Conservation (phyloP, 2,329 filamentous ascomycete genomes). For the Calonectria ilicicola region DNA sequence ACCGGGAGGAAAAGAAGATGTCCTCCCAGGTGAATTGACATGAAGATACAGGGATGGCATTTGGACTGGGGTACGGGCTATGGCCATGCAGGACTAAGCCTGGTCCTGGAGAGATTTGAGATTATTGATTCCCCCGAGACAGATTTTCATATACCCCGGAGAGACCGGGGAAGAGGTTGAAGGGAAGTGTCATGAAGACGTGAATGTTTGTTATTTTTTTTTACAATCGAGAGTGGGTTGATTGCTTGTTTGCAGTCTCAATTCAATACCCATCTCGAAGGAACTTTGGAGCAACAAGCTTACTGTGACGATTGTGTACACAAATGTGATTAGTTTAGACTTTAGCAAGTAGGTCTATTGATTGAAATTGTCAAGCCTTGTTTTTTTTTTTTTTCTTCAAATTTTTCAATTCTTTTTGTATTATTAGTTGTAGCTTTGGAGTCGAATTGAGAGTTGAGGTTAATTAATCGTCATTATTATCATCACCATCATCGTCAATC, state of each 20-base stretch:
- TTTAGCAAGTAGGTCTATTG: background rate
- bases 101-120: background rate
- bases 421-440: background rate
- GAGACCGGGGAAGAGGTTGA: background rate
- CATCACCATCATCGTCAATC: too few relatives aligned
- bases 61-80: background rate
- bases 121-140: conserved; percentile 16
- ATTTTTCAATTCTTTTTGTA: background rate
- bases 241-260: conserved; percentile 15
- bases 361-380: background rate
- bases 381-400: too few relatives aligned
- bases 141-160: background rate
- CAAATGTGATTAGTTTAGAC: background rate
- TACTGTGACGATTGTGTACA: background rate
- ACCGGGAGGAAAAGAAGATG: background rate
- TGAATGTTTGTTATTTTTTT: conserved; percentile 11
- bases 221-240: conserved; percentile 15
- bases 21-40: conserved; percentile 24
- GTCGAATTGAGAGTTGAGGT: background rate
- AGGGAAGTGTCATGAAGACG: conserved; percentile 20
- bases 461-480: background rate
- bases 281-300: background rate
- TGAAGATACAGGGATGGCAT: conserved; percentile 23
- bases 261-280: conserved; percentile 16
- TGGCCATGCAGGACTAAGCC: background rate